These are phyloP conservation scores for Mycena indigotica DNA, from an alignment of 768 basidiomycete genomes.

Conservation along the genomic window DNA sequence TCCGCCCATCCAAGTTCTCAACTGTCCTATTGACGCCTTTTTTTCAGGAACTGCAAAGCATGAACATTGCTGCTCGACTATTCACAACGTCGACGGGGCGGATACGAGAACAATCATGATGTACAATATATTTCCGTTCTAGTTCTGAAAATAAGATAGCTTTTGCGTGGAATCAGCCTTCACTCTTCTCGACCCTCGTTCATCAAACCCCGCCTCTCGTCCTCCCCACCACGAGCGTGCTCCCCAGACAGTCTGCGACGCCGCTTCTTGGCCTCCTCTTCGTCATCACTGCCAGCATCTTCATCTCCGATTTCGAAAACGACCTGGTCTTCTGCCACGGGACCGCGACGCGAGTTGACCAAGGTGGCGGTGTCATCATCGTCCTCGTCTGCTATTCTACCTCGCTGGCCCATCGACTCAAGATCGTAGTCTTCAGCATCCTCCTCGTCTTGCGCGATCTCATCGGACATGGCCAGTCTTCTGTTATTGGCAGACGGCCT, in stretches of 20 bases:
- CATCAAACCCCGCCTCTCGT: conserved; percentile 73
- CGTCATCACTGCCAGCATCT: conserved; percentile 66
- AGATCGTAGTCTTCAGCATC: conserved; percentile 93
- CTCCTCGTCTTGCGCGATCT: conserved; percentile 91
- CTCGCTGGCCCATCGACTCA: conserved; percentile 67
- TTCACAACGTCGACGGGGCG: conserved; percentile 88
- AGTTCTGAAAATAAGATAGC: conserved; percentile 19
- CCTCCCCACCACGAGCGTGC: conserved; percentile 45
- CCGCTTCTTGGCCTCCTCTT: conserved; percentile 60
- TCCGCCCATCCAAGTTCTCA: no score
- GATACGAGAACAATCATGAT: conserved; percentile 72
- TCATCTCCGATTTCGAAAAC: conserved; percentile 94
- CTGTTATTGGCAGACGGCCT: conserved; percentile 88
- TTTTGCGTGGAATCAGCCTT: conserved; percentile 13
- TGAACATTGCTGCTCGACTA: conserved; percentile 90
- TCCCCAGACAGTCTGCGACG: conserved; percentile 50
- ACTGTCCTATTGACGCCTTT: neutral
- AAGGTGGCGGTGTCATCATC: conserved; percentile 75
- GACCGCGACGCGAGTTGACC: conserved; percentile 58
- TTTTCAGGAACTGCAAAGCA: conserved; percentile 84
- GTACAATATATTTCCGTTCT: conserved; percentile 17
- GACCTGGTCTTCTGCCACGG: conserved; percentile 65
- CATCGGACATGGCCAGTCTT: conserved; percentile 95
- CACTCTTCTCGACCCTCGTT: conserved; percentile 26
- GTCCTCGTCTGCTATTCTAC: conserved; percentile 54